Evolutionary conservation across 306 rosid genomes (phyloP).

Genomic region (Cucurbita ficifolia): DNA sequence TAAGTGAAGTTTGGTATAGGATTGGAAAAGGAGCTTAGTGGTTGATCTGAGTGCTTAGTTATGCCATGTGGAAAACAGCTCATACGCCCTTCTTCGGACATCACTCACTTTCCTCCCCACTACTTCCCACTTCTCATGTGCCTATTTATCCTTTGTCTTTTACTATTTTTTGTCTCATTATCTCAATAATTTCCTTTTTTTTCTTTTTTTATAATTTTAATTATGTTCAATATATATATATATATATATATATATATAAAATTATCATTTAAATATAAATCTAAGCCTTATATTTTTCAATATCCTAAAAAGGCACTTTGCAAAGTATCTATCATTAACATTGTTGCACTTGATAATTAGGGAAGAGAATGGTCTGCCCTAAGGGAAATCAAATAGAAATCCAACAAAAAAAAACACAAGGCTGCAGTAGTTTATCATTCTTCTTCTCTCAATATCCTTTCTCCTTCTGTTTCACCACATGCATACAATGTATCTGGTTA

Average conservation of each 20-base stretch:
- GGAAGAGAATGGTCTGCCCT: background rate
- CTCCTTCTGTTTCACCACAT: background rate
- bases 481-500: background rate
- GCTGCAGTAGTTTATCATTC: background rate
- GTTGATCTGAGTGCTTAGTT: constrained; percentile 1
- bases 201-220: no score
- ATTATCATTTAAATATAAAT: background rate
- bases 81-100: background rate
- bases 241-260: background rate
- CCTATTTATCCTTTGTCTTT: background rate
- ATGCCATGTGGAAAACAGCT: constrained; percentile 5
- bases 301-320: background rate
- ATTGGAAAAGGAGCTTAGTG: constrained; percentile 2
- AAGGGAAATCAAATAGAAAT: background rate
- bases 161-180: background rate
- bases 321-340: background rate
- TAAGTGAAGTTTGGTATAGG: background rate
- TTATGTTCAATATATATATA: no score
- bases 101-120: constrained; percentile 1
- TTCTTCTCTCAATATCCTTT: background rate
- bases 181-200: background rate
- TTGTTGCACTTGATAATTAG: background rate
- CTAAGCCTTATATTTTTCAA: background rate
- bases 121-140: background rate
- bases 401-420: background rate